These are phyloP conservation scores for Eucalyptus erythrocorys DNA, from an alignment of 345 rosid genomes.

Conservation along the genomic window DNA sequence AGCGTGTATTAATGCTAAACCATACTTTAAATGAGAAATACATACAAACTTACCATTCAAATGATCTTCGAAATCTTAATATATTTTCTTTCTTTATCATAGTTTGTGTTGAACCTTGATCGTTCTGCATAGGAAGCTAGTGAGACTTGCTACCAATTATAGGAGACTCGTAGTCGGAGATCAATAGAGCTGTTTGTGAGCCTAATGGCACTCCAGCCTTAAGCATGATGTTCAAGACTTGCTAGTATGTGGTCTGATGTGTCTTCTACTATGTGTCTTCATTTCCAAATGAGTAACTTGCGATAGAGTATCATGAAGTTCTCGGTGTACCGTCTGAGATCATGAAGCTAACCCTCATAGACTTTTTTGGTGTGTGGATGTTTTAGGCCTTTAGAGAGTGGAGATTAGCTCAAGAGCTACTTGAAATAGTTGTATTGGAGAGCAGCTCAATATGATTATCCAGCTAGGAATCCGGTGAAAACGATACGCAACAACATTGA, in stretches of 20 bases:
- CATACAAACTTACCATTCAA: neutral
- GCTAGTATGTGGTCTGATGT: conserved; percentile 16
- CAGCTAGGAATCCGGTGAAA: conserved; percentile 6
- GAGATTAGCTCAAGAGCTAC: conserved; percentile 8
- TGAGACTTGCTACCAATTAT: conserved; percentile 39
- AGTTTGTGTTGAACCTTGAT: neutral
- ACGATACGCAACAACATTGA: conserved; percentile 17
- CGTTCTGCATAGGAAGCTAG: conserved; percentile 20
- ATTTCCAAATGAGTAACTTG: neutral
- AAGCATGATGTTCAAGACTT: conserved; percentile 50
- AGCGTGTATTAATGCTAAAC: neutral
- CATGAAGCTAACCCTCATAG: neutral
- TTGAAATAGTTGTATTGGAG: neutral
- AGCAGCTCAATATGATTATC: conserved; percentile 33
- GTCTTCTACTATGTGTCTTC: neutral
- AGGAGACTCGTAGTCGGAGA: conserved; percentile 39
- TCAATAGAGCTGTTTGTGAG: conserved; percentile 36
- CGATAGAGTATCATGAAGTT: neutral
- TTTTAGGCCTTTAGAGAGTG: conserved; percentile 12
- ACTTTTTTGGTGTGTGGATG: neutral
- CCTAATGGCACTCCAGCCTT: conserved; percentile 36
- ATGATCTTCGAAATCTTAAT: neutral
- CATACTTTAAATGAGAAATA: neutral
- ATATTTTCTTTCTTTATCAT: neutral
- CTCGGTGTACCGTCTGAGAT: neutral